A percentile compares a stretch with the other conserved stretches of the same genome.
phyloP scores from a whole-genome alignment of 1,284 basidiomycete genomes.

The Rhodotorula sp. region DNA sequence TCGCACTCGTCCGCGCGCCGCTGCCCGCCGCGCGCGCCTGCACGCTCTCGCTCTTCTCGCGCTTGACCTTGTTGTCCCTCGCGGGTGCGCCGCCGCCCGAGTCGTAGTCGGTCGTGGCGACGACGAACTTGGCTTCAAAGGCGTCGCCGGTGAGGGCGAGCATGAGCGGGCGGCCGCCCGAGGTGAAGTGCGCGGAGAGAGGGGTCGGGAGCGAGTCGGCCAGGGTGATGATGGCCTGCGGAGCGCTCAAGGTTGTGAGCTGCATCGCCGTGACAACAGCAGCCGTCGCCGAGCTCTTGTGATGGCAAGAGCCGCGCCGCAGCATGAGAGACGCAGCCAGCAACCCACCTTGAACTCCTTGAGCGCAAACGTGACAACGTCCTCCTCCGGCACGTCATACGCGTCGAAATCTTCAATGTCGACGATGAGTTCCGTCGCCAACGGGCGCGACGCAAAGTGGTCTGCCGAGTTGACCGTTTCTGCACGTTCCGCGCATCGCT shows the following conservation, averaged over 20 bases:
- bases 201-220: slow-evolving; percentile 16
- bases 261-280: too few relatives aligned
- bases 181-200: slow-evolving; percentile 29
- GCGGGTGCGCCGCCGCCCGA: not conserved
- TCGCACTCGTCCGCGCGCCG: not conserved
- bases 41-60: not conserved
- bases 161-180: slow-evolving; percentile 34
- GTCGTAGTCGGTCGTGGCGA: slow-evolving; percentile 42
- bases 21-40: not conserved
- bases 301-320: too few relatives aligned
- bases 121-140: slow-evolving; percentile 33
- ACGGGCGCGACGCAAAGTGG: slow-evolving; percentile 14
- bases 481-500: too few relatives aligned
- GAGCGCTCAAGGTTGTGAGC: not conserved
- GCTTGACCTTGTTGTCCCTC: not conserved
- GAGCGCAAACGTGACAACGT: slow-evolving; percentile 31
- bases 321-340: not conserved
- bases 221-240: slow-evolving; percentile 37
- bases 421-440: slow-evolving; percentile 35
- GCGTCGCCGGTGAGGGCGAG: slow-evolving; percentile 11
- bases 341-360: slow-evolving; percentile 38
- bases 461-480: slow-evolving; percentile 6
- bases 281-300: too few relatives aligned
- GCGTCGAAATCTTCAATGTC: slow-evolving; percentile 35
- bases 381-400: slow-evolving; percentile 22